These are phyloP conservation scores for Teratosphaeria zuluensis DNA, from an alignment of 2,329 filamentous ascomycete genomes.

Conservation along the genomic window DNA sequence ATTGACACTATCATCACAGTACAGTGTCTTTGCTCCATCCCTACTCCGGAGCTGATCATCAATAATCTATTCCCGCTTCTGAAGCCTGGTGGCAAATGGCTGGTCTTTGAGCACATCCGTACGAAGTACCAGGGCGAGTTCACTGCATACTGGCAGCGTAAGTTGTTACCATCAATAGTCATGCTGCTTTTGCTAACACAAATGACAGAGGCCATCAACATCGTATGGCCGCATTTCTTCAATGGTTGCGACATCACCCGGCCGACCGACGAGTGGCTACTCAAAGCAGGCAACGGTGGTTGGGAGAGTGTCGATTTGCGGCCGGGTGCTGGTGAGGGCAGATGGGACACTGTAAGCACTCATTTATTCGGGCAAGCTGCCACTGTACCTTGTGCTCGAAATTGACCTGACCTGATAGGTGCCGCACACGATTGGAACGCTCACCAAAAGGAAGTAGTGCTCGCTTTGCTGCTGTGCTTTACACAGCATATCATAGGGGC, in stretches of 20 bases:
- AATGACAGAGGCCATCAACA: slow-evolving; percentile 19
- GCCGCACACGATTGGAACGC: slow-evolving; percentile 25
- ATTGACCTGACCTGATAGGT: slow-evolving; percentile 4
- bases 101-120: slow-evolving; percentile 52
- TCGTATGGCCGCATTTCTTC: slow-evolving; percentile 27
- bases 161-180: slow-evolving; percentile 3
- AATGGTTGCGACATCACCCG: slow-evolving; percentile 26
- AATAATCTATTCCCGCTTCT: slow-evolving; percentile 47
- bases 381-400: not conserved
- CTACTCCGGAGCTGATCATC: slow-evolving; percentile 48
- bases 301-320: slow-evolving; percentile 26
- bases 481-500: not conserved
- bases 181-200: not conserved
- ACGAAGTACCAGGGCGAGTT: slow-evolving; percentile 25
- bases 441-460: slow-evolving; percentile 9
- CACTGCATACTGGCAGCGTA: slow-evolving; percentile 27
- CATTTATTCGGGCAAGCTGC: not conserved
- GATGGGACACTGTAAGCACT: slow-evolving; percentile 19
- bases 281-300: slow-evolving; percentile 18
- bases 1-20: slow-evolving; percentile 52
- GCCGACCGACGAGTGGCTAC: slow-evolving; percentile 28
- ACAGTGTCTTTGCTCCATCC: slow-evolving; percentile 55
- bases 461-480: not conserved
- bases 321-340: slow-evolving; percentile 22
- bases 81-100: slow-evolving; percentile 54